Base-by-base conservation (phyloP, 2,329 filamentous ascomycete species). In the Phyllosticta citribraziliensis region DNA sequence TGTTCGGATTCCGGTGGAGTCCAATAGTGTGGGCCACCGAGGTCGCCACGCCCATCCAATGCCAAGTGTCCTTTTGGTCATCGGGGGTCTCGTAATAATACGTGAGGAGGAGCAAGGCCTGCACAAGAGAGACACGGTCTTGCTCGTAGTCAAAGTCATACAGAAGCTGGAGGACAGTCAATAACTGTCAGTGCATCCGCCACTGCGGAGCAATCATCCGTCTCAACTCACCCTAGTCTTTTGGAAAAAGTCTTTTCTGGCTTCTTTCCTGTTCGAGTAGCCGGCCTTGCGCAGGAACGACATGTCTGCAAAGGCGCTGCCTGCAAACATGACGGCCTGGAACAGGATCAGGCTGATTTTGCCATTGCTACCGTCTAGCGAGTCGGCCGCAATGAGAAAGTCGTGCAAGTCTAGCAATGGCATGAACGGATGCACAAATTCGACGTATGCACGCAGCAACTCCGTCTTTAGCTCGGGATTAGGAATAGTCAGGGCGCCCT, bases 61-160 rank as follows among this genome's bases (percentile, higher is more conserved):
- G 92, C 89, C 93, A 97, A 54, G 92, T 97, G 72, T 97, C 93
- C 74, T 97, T 97, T 71, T 96, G 91, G 72, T 97, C 93, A 74
- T 97, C 91, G 0, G 92, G 92, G 12, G 91, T 96, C 75, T 97
- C 92, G 73, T 97, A 97, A 88, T 93, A 97, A 73, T 96, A 96
- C 3, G 92, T 96, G 88, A 97, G 92, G 63, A 97, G 81, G 24
- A 97, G 80, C 22, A 97, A 80, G 4, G 89, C 88, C 74, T 97
- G 93, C 17, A 97, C 91, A 24, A 97, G 82, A 20, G 91, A 85
- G 62, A 97, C 87, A 57, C 92, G 88, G 73, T 97, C 92, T 53
- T 86, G 84, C 74, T 97, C 93, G 73, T 95, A 96, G 73, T 97
- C 93, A 66, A 96, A 95, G 72, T 97, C 92, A 75, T 97, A 97